A percentile compares a stretch with the other conserved stretches of the same genome.
Conservation (phyloP, 75 land plant genomes). For the Isoetes taiwanensis region DNA sequence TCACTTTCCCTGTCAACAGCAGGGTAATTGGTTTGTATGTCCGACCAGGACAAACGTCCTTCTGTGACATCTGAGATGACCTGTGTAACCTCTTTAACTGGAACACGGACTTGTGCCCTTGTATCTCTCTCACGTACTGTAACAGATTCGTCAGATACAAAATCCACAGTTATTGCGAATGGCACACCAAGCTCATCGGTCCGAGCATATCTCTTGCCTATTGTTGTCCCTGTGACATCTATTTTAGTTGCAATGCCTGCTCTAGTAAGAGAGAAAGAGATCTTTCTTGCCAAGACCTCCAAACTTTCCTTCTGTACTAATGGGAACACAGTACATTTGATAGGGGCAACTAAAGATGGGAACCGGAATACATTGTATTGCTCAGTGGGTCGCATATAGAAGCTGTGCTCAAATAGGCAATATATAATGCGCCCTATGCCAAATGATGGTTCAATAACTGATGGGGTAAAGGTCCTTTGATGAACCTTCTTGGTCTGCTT, state of each 20-base stretch:
- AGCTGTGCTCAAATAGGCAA: slow-evolving; percentile 86
- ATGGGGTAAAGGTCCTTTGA: slow-evolving; percentile 80
- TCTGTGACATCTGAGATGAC: slow-evolving; percentile 57
- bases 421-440: slow-evolving; percentile 96
- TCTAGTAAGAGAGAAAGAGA: slow-evolving; percentile 49
- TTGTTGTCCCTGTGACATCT: slow-evolving; percentile 85
- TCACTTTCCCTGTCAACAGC: too few relatives aligned
- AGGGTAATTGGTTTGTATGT: slow-evolving; percentile 38
- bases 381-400: slow-evolving; percentile 66
- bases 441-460: slow-evolving; percentile 96
- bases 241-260: slow-evolving; percentile 71
- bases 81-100: slow-evolving; percentile 46
- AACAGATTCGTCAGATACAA: slow-evolving; percentile 26
- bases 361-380: slow-evolving; percentile 74
- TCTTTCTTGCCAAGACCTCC: slow-evolving; percentile 40
- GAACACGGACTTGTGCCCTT: slow-evolving; percentile 69
- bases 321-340: slow-evolving; percentile 93
- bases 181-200: slow-evolving; percentile 97
- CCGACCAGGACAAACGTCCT: slow-evolving; percentile 62
- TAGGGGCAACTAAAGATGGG: slow-evolving; percentile 84
- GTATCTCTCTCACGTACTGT: slow-evolving; percentile 89
- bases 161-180: slow-evolving; percentile 93
- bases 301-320: slow-evolving; percentile 58
- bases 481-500: slow-evolving; percentile 55
- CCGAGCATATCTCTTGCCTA: slow-evolving; percentile 86